Evolutionary conservation across 176 grass and related monocot genomes (phyloP).

Genomic region (Tuctoria greenei): DNA sequence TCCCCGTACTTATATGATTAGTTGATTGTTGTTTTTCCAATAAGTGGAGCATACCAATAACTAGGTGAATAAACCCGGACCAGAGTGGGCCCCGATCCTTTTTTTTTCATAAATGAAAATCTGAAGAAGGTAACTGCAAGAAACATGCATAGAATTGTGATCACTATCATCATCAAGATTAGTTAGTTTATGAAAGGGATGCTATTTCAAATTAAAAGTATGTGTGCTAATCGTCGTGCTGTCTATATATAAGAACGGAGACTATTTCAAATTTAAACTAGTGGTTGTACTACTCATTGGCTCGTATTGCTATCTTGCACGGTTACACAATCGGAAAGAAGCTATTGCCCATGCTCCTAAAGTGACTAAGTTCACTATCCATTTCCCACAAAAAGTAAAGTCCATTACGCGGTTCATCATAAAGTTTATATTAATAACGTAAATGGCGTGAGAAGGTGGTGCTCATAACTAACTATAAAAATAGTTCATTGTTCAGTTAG

Average conservation of each 20-base stretch:
- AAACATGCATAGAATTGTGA: background rate
- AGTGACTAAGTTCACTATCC: background rate
- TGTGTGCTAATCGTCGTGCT: too few relatives aligned
- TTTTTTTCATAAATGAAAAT: background rate
- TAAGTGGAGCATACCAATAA: background rate
- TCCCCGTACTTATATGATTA: background rate
- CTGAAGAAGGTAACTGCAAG: background rate
- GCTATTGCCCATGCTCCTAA: background rate
- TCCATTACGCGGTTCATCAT: background rate
- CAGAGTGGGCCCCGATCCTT: too few relatives aligned
- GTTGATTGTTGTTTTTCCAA: background rate
- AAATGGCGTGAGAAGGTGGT: background rate
- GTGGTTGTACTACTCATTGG: too few relatives aligned
- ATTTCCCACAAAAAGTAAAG: background rate
- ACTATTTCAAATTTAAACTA: too few relatives aligned
- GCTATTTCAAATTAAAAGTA: too few relatives aligned
- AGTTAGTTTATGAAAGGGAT: background rate
- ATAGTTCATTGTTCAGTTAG: constrained; percentile 24
- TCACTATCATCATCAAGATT: background rate
- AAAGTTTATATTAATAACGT: background rate
- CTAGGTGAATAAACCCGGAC: too few relatives aligned
- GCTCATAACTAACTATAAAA: background rate
- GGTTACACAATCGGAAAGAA: too few relatives aligned
- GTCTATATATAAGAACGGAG: too few relatives aligned
- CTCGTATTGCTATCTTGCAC: too few relatives aligned